Conservation (phyloP, 208 protist species). For the Trypanosomatidae sp. region DNA sequence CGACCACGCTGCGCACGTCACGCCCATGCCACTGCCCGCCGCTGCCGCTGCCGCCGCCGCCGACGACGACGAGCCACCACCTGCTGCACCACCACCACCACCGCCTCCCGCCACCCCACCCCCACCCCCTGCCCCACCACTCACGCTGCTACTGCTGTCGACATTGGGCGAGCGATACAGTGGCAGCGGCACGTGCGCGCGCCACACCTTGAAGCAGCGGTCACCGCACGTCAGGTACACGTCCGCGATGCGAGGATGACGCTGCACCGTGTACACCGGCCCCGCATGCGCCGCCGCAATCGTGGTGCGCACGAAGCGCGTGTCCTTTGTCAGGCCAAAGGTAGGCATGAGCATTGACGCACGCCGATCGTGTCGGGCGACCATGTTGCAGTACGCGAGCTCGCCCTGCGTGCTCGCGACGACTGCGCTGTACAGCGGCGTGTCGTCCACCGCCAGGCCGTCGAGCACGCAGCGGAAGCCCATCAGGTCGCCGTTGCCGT, state of each 20-base stretch:
- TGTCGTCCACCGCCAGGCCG: constrained; percentile 23
- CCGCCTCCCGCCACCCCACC: no score
- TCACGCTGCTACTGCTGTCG: no score
- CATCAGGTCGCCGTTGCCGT: constrained; percentile 51
- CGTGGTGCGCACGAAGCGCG: constrained; percentile 38
- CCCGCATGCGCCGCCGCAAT: constrained; percentile 50
- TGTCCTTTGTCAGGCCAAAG: constrained; percentile 46
- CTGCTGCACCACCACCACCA: no score
- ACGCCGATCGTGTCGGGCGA: constrained; percentile 41
- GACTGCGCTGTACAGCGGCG: constrained; percentile 42
- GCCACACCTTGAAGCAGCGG: constrained; percentile 85
- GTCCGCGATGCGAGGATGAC: constrained; percentile 74
- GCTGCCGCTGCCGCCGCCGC: no score
- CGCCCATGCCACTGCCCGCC: no score
- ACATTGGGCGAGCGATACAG: constrained; percentile 63
- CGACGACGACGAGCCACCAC: no score
- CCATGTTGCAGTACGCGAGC: constrained; percentile 49
- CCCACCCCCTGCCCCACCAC: no score
- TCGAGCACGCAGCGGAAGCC: constrained; percentile 65
- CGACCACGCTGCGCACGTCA: constrained; percentile 81
- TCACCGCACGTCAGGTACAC: constrained; percentile 85
- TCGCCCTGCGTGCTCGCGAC: constrained; percentile 64
- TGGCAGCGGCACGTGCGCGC: constrained; percentile 38
- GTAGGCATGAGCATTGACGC: constrained; percentile 15
- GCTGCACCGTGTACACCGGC: constrained; percentile 58